phyloP scores from a whole-genome alignment of 805 yeast genomes.

The Sungouiozyma intestinalis region DNA sequence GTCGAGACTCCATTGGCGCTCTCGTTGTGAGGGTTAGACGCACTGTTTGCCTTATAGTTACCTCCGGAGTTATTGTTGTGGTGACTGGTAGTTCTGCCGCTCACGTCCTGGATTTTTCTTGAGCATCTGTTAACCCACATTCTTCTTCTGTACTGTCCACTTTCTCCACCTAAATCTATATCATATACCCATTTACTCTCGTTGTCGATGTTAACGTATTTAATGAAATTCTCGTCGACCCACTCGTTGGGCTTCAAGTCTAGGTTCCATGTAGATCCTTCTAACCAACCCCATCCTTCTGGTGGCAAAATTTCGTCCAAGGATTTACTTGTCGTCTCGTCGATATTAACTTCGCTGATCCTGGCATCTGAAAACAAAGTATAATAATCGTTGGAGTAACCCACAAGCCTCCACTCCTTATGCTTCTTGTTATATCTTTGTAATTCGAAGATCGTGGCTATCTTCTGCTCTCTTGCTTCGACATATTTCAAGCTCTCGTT shows the following conservation, averaged over 20 bases:
- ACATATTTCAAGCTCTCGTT: slow-evolving; percentile 30
- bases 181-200: slow-evolving; percentile 88
- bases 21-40: neutral
- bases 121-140: slow-evolving; percentile 48
- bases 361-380: slow-evolving; percentile 38
- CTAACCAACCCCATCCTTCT: slow-evolving; percentile 42
- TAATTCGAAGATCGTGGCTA: slow-evolving; percentile 59
- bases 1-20: neutral
- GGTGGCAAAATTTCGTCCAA: slow-evolving; percentile 44
- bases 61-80: neutral
- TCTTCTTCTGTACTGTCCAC: slow-evolving; percentile 44
- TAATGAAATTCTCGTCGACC: slow-evolving; percentile 47
- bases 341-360: slow-evolving; percentile 18
- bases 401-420: slow-evolving; percentile 55
- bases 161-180: slow-evolving; percentile 24
- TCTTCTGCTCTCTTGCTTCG: slow-evolving; percentile 36
- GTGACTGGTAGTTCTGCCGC: neutral
- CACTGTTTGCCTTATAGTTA: neutral
- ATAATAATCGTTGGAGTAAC: slow-evolving; percentile 46
- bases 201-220: slow-evolving; percentile 49
- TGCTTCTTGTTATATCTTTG: slow-evolving; percentile 41
- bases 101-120: slow-evolving; percentile 9
- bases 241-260: slow-evolving; percentile 57
- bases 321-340: slow-evolving; percentile 10
- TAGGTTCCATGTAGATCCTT: slow-evolving; percentile 46